Percentiles rank a stretch among this genome's conserved stretches.
Conservation (phyloP, 257 asterid genomes). For the Euphrasia confusa region DNA sequence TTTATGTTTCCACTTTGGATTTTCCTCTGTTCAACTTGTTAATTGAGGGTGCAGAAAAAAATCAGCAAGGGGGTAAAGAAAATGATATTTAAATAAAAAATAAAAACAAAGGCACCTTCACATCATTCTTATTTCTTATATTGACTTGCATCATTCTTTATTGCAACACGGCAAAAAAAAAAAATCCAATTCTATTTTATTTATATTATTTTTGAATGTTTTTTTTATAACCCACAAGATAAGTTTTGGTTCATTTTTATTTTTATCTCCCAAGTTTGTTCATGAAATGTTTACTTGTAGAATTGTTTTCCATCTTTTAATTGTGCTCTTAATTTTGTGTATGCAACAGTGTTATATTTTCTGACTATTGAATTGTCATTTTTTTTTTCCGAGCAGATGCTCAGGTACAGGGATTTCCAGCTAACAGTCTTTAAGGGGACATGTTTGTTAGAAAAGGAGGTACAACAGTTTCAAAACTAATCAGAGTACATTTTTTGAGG, state of each 20-base stretch:
- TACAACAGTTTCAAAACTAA: slow-evolving; percentile 26
- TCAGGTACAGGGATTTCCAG: slow-evolving; percentile 69
- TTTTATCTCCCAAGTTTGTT: not conserved
- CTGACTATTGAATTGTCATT: slow-evolving; percentile 12
- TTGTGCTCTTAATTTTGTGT: not conserved
- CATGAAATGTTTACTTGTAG: not conserved
- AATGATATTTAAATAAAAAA: no score
- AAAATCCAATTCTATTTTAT: no score
- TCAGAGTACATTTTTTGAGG: slow-evolving; percentile 9
- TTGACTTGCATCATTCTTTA: no score
- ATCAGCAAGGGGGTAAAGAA: no score
- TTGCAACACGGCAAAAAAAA: no score
- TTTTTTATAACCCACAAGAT: not conserved
- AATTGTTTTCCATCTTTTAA: not conserved
- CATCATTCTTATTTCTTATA: no score
- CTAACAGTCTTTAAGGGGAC: slow-evolving; percentile 84
- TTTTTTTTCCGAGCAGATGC: slow-evolving; percentile 42
- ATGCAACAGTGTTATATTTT: slow-evolving; percentile 9
- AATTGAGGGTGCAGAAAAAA: no score
- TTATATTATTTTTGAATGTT: not conserved
- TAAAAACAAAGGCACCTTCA: no score
- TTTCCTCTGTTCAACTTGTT: not conserved
- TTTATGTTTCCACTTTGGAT: not conserved
- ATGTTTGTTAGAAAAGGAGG: slow-evolving; percentile 79
- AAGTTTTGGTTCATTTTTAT: not conserved